Percentiles rank a stretch among this genome's conserved stretches.
phyloP scores from a whole-genome alignment of 257 asterid species.

The Plantago ovata region DNA sequence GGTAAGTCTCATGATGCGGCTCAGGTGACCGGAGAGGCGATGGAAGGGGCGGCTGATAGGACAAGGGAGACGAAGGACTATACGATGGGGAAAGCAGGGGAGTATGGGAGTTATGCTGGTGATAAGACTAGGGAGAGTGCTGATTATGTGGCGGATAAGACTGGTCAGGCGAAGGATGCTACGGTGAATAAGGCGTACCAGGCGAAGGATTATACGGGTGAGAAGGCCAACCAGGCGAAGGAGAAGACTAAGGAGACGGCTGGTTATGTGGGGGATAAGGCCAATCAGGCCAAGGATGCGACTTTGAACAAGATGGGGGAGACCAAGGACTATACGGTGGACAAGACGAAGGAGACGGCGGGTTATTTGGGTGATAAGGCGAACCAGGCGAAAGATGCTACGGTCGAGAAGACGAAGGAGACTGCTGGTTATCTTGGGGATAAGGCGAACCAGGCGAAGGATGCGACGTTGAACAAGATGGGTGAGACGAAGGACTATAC shows the following conservation, averaged over 20 bases:
- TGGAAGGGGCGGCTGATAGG: slow-evolving; percentile 15
- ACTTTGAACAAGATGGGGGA: neutral
- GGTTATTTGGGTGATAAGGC: slow-evolving; percentile 19
- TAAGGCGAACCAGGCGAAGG: neutral
- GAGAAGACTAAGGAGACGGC: slow-evolving; percentile 13
- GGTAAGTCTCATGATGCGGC: slow-evolving; percentile 50
- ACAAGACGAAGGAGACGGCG: neutral
- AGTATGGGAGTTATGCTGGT: neutral
- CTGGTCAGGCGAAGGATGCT: neutral
- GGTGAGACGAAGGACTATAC: slow-evolving; percentile 14
- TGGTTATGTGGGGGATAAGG: slow-evolving; percentile 11
- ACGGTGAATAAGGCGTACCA: neutral
- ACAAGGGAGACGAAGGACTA: slow-evolving; percentile 16
- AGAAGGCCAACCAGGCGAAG: neutral
- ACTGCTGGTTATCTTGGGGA: slow-evolving; percentile 13
- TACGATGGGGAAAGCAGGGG: slow-evolving; percentile 13
- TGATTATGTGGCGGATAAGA: neutral
- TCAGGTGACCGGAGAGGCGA: slow-evolving; percentile 13
- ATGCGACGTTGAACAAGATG: neutral
- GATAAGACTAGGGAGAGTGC: too few relatives aligned
- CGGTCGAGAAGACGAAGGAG: neutral
- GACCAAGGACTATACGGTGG: neutral
- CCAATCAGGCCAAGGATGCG: neutral
- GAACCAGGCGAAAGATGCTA: slow-evolving; percentile 18
- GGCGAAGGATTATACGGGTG: neutral